Percentiles rank a stretch among this genome's conserved stretches.
These are phyloP conservation scores for Aspergillus uvarum DNA, from an alignment of 2,329 filamentous ascomycete species.

Conservation along the genomic window DNA sequence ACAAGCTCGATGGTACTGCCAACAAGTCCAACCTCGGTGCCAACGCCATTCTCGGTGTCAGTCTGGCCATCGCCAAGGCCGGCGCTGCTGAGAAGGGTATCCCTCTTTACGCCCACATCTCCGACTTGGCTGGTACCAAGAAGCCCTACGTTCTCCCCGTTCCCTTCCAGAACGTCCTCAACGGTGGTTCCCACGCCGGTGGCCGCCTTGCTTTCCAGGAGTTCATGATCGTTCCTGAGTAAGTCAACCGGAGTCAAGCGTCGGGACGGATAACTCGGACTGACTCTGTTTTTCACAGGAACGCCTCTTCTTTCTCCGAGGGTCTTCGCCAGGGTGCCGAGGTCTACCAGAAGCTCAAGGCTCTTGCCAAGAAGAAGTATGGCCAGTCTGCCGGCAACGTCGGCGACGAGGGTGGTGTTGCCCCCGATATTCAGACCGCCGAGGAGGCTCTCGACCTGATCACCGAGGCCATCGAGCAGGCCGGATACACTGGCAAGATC, in stretches of 20 bases:
- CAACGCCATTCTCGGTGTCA: conserved; percentile 85
- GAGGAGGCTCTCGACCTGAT: conserved; percentile 98
- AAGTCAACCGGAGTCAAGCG: conserved; percentile 39
- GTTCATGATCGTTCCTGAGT: conserved; percentile 91
- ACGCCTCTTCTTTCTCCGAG: conserved; percentile 88
- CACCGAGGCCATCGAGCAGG: conserved; percentile 87
- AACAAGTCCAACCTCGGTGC: conserved; percentile 88
- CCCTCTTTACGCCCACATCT: conserved; percentile 83
- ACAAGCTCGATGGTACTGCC: conserved; percentile 76
- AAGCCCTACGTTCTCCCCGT: conserved; percentile 88
- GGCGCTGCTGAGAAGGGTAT: conserved; percentile 86
- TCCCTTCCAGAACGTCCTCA: conserved; percentile 92
- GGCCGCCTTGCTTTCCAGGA: conserved; percentile 93
- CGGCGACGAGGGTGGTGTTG: conserved; percentile 98
- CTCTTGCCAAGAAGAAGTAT: conserved; percentile 98
- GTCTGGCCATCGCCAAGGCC: conserved; percentile 81
- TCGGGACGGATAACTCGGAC: neutral
- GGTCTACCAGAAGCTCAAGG: conserved; percentile 97
- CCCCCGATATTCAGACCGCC: conserved; percentile 95
- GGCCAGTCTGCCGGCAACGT: conserved; percentile 98
- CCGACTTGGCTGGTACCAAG: conserved; percentile 84
- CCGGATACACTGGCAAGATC: conserved; percentile 93
- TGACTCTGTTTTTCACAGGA: conserved; percentile 45
- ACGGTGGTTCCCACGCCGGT: conserved; percentile 94
- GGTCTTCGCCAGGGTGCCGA: conserved; percentile 94